Evolutionary conservation across 768 basidiomycete species (phyloP).

Genomic region (Auricularia heimuer): DNA sequence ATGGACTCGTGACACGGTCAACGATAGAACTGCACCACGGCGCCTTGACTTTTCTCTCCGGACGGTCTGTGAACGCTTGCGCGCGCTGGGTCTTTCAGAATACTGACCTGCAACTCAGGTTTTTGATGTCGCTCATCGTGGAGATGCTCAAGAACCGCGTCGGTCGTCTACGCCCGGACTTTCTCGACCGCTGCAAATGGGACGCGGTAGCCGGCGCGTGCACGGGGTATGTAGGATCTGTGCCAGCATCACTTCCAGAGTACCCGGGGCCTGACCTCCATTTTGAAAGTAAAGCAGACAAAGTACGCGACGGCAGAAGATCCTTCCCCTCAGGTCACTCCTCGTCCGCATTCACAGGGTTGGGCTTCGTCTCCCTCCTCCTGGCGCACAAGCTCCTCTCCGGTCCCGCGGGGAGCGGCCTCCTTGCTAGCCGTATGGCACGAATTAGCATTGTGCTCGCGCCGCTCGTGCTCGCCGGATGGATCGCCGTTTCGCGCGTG

Average conservation of each 20-base stretch:
- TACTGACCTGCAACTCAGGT: conserved; percentile 23
- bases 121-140: conserved; percentile 37
- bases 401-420: conserved; percentile 23
- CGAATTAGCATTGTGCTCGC: conserved; percentile 38
- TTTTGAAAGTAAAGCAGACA: conserved; percentile 20
- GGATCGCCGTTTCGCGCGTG: conserved; percentile 51
- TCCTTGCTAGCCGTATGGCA: conserved; percentile 38
- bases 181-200: conserved; percentile 57
- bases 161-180: conserved; percentile 54
- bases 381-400: conserved; percentile 52
- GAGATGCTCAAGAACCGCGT: conserved; percentile 47
- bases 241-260: not conserved
- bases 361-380: conserved; percentile 53
- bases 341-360: conserved; percentile 54
- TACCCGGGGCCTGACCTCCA: no score
- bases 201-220: conserved; percentile 36
- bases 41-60: conserved; percentile 37
- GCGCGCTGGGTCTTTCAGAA: conserved; percentile 9
- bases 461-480: conserved; percentile 47
- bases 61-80: conserved; percentile 26
- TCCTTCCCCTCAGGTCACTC: conserved; percentile 68
- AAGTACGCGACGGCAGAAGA: conserved; percentile 40
- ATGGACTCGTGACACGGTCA: conserved; percentile 34
- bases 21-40: conserved; percentile 49
- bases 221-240: conserved; percentile 35